Evolutionary conservation across 805 yeast species (phyloP), one percentile per base, ranked within the genome.

Genomic region (Blastobotrys parvus): DNA sequence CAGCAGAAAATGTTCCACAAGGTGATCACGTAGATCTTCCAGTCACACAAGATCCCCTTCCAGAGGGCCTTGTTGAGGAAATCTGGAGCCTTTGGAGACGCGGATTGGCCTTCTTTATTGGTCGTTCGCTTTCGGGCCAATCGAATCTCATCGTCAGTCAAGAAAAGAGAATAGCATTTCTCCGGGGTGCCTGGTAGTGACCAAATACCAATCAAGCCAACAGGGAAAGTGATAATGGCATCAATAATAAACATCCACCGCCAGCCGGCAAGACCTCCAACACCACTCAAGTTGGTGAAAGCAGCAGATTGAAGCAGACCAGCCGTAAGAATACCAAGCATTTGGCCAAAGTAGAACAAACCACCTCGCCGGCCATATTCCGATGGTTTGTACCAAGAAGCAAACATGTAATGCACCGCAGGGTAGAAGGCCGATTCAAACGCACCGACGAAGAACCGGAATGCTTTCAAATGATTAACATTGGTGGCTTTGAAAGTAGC

Each of bases 201-300:
- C 54, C 72, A 74, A 45, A 70, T 66, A 0, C 82, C 83, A 40
- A 74, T 46, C 5, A 80, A 8, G 4, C 80, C 82, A 30, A 81
- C 72, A 2, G 69, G 75, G 21, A 80, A 53, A 3, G 82, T 75
- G 39, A 82, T 70, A 38, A 75, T 53, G 10, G 80, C 80, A 56
- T 80, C 85, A 47, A 82, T 69, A 38, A 82, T 74, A 54, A 78
- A 81, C 56, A 78, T 75, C 87, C 87, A 82, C 64, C 79, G 69
- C 87, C 87, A 82, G 10, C 84, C 78, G 6, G 69, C 68, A 10
- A 74, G 61, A 0, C 85, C 85, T 37, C 58, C 54, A 8, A 56
- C 63, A 23, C 81, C 84, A 42, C 68, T 61, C 50, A 81, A 55
- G 32, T 60, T 51, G 18, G 67, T 52, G 44, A 63, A 71, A 22